These are phyloP conservation scores for Macrophomina phaseolina DNA, from an alignment of 2,329 filamentous ascomycete species.

Conservation along the genomic window DNA sequence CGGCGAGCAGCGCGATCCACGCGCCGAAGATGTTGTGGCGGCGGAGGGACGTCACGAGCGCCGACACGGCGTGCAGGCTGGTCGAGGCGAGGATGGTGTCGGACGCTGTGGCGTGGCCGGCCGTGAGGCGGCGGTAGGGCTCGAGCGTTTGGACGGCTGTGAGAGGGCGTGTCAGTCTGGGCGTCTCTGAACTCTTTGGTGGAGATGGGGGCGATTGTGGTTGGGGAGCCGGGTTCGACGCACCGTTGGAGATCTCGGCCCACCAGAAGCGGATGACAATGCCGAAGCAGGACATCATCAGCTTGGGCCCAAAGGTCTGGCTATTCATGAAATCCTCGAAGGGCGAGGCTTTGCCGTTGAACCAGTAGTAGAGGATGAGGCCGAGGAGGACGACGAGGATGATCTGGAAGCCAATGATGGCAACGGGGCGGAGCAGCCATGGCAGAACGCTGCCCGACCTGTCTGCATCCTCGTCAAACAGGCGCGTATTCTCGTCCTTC, in stretches of 20 bases:
- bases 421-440: conserved; percentile 3
- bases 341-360: conserved; percentile 12
- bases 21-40: not conserved
- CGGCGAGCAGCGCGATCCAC: not conserved
- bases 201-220: not conserved
- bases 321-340: conserved; percentile 31
- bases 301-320: conserved; percentile 23
- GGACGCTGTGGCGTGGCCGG: not conserved
- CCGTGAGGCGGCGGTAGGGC: not conserved
- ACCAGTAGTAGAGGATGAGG: conserved; percentile 29
- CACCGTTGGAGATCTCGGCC: conserved; percentile 22
- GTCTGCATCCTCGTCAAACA: not conserved
- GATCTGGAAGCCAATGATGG: conserved; percentile 13
- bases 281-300: conserved; percentile 29
- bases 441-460: not conserved
- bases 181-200: no score
- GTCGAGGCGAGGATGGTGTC: not conserved
- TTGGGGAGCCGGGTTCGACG: not conserved
- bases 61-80: not conserved
- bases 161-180: no score
- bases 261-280: conserved; percentile 24
- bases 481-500: not conserved
- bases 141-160: not conserved
- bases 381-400: conserved; percentile 19
- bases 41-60: not conserved